Percentiles rank a stretch among this genome's conserved stretches.
These are phyloP conservation scores for Scheffersomyces stambukii DNA, from an alignment of 1,139 yeast species.

Conservation along the genomic window DNA sequence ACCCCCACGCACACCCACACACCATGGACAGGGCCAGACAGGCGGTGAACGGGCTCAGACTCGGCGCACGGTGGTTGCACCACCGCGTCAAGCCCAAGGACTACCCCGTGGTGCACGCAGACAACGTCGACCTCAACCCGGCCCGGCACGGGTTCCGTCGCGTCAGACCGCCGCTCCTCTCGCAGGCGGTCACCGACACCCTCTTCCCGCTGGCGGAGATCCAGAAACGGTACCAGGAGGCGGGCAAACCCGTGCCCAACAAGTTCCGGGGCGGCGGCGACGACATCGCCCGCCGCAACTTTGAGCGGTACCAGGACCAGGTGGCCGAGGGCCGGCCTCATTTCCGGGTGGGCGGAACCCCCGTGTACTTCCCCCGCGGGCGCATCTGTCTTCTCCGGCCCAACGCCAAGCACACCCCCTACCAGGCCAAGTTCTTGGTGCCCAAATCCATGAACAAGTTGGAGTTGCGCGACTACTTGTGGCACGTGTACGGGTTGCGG, in stretches of 20 bases:
- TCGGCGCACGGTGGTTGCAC: too few relatives aligned
- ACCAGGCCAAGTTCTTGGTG: slow-evolving; percentile 90
- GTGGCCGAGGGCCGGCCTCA: slow-evolving; percentile 69
- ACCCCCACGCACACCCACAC: too few relatives aligned
- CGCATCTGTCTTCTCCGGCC: slow-evolving; percentile 77
- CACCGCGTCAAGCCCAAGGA: slow-evolving; percentile 27
- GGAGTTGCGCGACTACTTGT: slow-evolving; percentile 87
- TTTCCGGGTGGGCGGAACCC: slow-evolving; percentile 70
- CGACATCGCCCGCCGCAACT: slow-evolving; percentile 36
- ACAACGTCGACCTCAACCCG: slow-evolving; percentile 36
- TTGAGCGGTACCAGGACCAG: slow-evolving; percentile 46
- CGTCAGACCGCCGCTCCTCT: slow-evolving; percentile 36
- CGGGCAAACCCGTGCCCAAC: slow-evolving; percentile 43
- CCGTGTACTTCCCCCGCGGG: slow-evolving; percentile 80
- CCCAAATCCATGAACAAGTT: slow-evolving; percentile 88
- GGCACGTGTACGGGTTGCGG: slow-evolving; percentile 81
- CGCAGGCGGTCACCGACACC: slow-evolving; percentile 38
- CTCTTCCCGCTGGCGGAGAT: slow-evolving; percentile 40
- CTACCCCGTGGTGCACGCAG: slow-evolving; percentile 39
- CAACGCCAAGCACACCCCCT: slow-evolving; percentile 91
- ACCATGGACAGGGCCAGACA: too few relatives aligned
- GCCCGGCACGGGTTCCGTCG: slow-evolving; percentile 38
- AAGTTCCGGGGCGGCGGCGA: slow-evolving; percentile 25
- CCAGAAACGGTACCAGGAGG: slow-evolving; percentile 28
- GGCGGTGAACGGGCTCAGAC: too few relatives aligned